Base-by-base conservation (phyloP, 2,329 filamentous ascomycete species). In the Leptographium wingfieldii region DNA sequence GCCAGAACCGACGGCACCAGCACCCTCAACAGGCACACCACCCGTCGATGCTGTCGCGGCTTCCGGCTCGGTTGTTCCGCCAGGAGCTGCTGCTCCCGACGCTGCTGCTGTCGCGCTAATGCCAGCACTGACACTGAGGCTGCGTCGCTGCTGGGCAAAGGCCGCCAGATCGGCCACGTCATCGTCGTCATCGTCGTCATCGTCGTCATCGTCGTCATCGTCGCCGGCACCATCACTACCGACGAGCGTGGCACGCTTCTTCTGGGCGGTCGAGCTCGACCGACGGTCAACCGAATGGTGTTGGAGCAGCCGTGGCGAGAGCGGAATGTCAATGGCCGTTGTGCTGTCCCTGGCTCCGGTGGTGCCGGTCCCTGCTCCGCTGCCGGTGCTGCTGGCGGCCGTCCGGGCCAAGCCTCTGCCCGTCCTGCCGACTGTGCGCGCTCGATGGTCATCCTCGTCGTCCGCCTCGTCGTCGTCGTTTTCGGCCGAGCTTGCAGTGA, bases 241-340 rank as follows among this genome's bases (percentile, higher is more conserved):
- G 25, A 56, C 57, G 11, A 71, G 71, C 31, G 77, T 63, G 11
- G 75, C 72, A 40, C 83, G 77, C 55, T 81, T 80, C 66, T 85
- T 82, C 64, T 86, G 84, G 3, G 82, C 84, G 7, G 83, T 85
- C 3, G 86, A 89, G 70, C 84, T 88, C 1, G 86, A 83, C n/a
- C 86, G 77, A 58, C 87, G 80, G 52, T 76, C 58, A 16, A 54
- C 49, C n/a, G 77, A 76, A 40, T 56, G 55, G n/a, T 56, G 38
- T 73, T 64, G 77, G 33, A 68, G 63, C 14, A 81, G 75, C 56
- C 86, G 79, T 3, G 87, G 87, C 0, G 86, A 90, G 1, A 85
- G 76, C 0, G 87, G 87, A 51, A 90, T 90, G 63, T 88, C 85
- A 59, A 90, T 90, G 1, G 86, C 86, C 25, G 77, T 84, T 0